Base-by-base conservation (phyloP, 2,329 filamentous ascomycete genomes). In the Sporothrix globosa region DNA sequence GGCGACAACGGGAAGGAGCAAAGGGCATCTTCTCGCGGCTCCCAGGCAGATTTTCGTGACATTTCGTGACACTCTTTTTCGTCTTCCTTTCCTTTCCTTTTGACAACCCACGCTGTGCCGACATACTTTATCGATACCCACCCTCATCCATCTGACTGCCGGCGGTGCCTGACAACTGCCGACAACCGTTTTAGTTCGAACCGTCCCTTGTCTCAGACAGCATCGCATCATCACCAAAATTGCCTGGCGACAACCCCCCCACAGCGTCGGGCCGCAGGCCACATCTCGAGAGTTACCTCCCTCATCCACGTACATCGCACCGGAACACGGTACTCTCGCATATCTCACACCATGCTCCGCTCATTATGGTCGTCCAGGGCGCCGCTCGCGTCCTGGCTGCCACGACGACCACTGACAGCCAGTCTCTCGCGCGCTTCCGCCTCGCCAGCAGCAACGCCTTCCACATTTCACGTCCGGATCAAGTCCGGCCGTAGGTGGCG, bases 391-490 rank as follows among this genome's bases (percentile, higher is more conserved):
- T 69, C 70, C 21, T 61, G 70, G 50, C 21, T 67, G 48, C n/a
- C 54, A 1, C 69, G 73, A 19, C 69, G 46, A 19, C 48, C 41
- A n/a, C 34, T 48, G 65, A 56, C 34, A 1, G 30, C 48, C 24
- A 41, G 66, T 3, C 52, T 61, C 19, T 58, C 41, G 17, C 41
- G 24, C 17, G 34, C 67, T 11, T 21, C n/a, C 17, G 70, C 21
- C 48, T n/a, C 61, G 34, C 19, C 50, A 5, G 52, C 69, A 4
- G 44, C 53, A 17, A 41, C 63, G 24, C 67, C 73, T 2, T 46
- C 71, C 30, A 68, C 73, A 10, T 73, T 72, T 48, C 69, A 73
- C 46, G 73, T 75, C 39, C 50, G 39, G 41, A 73, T 75, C 53
- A 63, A 63, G 53, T 60, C 65, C 6, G 63, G 72, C 11, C 61